Base-by-base conservation (phyloP, 2,329 filamentous ascomycete species). In the Aspergillus sp. region DNA sequence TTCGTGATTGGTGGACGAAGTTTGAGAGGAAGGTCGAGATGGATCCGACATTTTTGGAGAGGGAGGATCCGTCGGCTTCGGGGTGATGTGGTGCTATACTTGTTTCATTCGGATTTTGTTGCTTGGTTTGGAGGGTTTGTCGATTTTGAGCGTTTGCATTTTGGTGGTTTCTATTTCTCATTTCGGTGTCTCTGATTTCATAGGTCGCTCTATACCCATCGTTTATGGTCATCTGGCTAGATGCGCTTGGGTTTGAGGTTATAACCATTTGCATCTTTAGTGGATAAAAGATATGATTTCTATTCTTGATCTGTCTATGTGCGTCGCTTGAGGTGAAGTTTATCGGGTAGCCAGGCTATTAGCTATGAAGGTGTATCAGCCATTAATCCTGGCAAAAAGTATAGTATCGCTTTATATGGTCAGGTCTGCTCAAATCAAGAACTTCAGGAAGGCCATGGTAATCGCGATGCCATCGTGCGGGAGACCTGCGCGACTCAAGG, bases 1-100 rank as follows among this genome's bases (percentile, higher is more conserved):
- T 99, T 75, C 90, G 96, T 78, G 92, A 96, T 60, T 99, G 96
- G 95, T 99, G 96, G 95, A 85, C 83, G 62, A 98, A 97, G 78
- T 99, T 99, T 79, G 94, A 99, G 80, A 86, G 87, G 63, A 89
- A 88, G 72, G 85, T 99, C 41, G 89, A 93, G 69, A 84, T 86
- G 65, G 95, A 99, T 79, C 94, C 95, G 0, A 86, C 87, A 6
- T 99, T 99, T 74, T 80, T 99, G 67, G 93, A 98, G 78, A 86
- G 89, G 69, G 86, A 83, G 58, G 85, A 86, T 65, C 81, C 82
- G 17, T 70, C 63, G 64, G 66, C 69, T 12, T 61, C 56, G 15
- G 70, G 65, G 56, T 64, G 25, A 66, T 56, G 1, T 36, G 12
- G 30, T n/a, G n/a, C n/a, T n/a, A n/a, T n/a, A n/a, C n/a, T 12